A percentile compares a stretch with the other conserved stretches of the same genome.
phyloP scores from a whole-genome alignment of 78 protist genomes.

The Speleostelium caveatum region DNA sequence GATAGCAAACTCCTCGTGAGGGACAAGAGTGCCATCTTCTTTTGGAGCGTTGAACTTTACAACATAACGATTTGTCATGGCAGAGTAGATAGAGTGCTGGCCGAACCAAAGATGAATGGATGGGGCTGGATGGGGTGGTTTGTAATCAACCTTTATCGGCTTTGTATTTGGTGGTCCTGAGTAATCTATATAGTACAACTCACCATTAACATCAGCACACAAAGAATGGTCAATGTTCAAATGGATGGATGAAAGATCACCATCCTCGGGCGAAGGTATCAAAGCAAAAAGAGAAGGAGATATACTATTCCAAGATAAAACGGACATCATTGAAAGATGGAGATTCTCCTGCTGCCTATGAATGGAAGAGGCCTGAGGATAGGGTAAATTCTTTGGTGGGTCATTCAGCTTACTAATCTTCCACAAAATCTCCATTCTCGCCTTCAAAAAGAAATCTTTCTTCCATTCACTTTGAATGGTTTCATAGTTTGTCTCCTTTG shows the following conservation, averaged over 20 bases:
- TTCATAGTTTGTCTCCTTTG: constrained; percentile 55
- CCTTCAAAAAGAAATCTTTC: constrained; percentile 38
- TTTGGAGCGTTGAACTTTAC: not conserved
- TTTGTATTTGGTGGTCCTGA: not conserved
- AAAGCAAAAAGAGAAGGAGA: constrained; percentile 44
- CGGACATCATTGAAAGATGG: constrained; percentile 5
- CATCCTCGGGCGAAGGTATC: constrained; percentile 4
- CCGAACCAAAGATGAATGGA: constrained; percentile 2
- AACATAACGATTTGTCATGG: not conserved
- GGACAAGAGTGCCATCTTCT: not conserved
- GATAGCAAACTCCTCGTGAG: not conserved
- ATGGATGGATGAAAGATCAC: constrained; percentile 10
- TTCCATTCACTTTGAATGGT: constrained; percentile 39
- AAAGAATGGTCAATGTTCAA: not conserved
- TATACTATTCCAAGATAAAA: constrained; percentile 22
- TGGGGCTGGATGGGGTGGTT: not conserved
- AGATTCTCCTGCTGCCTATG: not conserved
- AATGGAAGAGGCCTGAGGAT: not conserved
- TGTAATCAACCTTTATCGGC: constrained; percentile 8
- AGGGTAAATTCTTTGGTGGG: constrained; percentile 20
- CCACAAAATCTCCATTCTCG: constrained; percentile 58
- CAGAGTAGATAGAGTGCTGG: not conserved
- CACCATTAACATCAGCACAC: constrained; percentile 13
- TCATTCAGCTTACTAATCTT: not conserved
- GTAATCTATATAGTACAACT: constrained; percentile 8